phyloP scores from a whole-genome alignment of 371 early-diverging fungal species.

The Rhizopus delemar region DNA sequence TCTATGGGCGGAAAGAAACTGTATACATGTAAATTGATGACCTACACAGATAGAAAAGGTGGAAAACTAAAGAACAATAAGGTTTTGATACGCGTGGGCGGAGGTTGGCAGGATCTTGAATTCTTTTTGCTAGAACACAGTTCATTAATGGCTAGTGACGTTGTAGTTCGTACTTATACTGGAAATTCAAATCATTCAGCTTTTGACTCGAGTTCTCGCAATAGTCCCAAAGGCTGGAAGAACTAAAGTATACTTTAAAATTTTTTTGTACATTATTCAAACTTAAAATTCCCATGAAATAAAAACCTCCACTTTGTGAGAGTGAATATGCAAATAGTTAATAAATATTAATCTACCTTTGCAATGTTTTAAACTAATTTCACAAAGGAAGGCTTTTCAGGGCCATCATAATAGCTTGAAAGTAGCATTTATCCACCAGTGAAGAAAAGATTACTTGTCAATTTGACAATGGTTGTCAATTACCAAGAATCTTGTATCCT shows the following conservation, averaged over 20 bases:
- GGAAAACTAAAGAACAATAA: conserved; percentile 40
- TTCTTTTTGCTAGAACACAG: conserved; percentile 50
- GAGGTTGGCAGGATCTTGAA: conserved; percentile 70
- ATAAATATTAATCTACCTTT: no score
- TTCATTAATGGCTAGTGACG: conserved; percentile 39
- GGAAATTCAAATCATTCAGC: background rate
- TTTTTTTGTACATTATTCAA: no score
- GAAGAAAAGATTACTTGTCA: no score
- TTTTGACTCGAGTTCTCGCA: conserved; percentile 1
- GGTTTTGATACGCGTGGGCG: conserved; percentile 65
- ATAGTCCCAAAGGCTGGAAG: conserved; percentile 2
- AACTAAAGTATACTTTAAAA: background rate
- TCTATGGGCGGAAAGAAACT: conserved; percentile 48
- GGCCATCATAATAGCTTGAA: no score
- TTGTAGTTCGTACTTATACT: conserved; percentile 23
- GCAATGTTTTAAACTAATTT: no score
- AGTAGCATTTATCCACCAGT: no score
- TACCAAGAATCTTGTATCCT: no score
- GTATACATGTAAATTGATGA: conserved; percentile 54
- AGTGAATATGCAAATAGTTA: no score
- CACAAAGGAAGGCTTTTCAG: no score
- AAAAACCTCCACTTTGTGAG: no score
- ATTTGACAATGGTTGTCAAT: no score
- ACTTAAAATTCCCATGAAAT: no score
- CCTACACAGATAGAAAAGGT: conserved; percentile 34